These are phyloP conservation scores for Eucalyptus camaldulensis DNA, from an alignment of 345 rosid genomes.

Conservation along the genomic window DNA sequence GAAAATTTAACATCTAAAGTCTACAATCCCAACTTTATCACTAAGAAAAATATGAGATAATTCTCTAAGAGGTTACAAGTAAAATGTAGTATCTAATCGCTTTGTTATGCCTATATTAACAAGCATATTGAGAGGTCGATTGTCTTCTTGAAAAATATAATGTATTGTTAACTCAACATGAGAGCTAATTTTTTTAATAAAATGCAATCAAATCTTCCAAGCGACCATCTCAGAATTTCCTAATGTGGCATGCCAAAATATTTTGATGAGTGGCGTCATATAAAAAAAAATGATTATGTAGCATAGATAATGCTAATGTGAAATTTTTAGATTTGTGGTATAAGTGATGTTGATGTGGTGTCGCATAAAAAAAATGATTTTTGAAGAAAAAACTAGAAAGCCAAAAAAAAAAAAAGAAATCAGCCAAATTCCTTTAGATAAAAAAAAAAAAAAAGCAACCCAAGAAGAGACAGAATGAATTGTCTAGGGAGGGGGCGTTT, in stretches of 20 bases:
- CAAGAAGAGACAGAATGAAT: neutral
- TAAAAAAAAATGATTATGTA: too few species aligned
- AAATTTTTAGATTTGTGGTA: neutral
- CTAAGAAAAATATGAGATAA: too few species aligned
- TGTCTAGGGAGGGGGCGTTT: neutral
- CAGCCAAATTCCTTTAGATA: neutral
- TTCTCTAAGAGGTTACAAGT: too few species aligned
- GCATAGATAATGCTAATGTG: neutral
- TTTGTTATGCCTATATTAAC: too few species aligned
- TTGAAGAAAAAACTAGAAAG: too few species aligned
- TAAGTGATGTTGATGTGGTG: neutral
- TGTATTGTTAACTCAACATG: too few species aligned
- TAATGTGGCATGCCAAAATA: neutral
- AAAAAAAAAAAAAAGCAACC: neutral
- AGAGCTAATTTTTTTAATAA: neutral
- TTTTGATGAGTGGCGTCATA: neutral
- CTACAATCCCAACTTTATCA: too few species aligned
- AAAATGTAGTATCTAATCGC: too few species aligned
- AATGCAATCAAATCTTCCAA: neutral
- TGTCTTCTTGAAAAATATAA: fast-evolving
- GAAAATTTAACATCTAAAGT: too few species aligned
- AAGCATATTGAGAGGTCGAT: too few species aligned
- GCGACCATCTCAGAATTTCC: neutral
- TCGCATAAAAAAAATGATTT: too few species aligned
- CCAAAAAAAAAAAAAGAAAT: neutral